These are phyloP conservation scores for Dalbergia oliveri DNA, from an alignment of 306 rosid species.

Conservation along the genomic window DNA sequence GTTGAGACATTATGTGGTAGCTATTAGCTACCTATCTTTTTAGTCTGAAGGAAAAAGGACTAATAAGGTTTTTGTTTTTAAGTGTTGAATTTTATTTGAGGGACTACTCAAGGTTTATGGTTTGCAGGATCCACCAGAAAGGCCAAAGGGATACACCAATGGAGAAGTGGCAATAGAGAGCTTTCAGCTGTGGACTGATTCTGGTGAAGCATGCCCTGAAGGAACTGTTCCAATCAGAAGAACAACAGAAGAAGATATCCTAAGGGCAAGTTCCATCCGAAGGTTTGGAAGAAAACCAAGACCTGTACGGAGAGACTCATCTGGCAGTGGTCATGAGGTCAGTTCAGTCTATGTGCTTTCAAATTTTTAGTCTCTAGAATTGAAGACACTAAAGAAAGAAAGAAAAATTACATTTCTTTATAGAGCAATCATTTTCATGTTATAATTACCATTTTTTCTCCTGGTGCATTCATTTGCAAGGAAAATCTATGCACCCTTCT, in stretches of 20 bases:
- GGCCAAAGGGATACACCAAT: constrained; percentile 63
- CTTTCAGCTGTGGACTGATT: constrained; percentile 79
- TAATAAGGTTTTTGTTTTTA: constrained; percentile 3
- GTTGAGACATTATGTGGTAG: neutral
- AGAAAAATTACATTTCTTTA: neutral
- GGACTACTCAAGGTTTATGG: constrained; percentile 28
- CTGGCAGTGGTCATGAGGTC: constrained; percentile 95
- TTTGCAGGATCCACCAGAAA: constrained; percentile 90
- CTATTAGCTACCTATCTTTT: neutral
- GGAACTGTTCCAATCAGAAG: constrained; percentile 94
- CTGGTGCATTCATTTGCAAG: constrained; percentile 27
- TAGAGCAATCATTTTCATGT: neutral
- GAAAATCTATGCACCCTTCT: constrained; percentile 33
- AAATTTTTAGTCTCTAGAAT: neutral
- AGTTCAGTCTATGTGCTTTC: constrained; percentile 1
- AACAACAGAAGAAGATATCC: constrained; percentile 75
- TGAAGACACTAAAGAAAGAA: neutral
- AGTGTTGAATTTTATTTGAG: constrained; percentile 42
- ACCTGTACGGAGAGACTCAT: constrained; percentile 77
- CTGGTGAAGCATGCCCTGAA: constrained; percentile 90
- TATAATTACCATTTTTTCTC: constrained; percentile 7
- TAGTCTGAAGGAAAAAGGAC: constrained; percentile 25
- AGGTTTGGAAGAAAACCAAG: constrained; percentile 87
- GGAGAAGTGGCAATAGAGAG: constrained; percentile 52
- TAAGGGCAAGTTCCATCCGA: constrained; percentile 77